Evolutionary conservation across 176 grass and related monocot genomes (phyloP), one percentile per base, ranked within the genome.

Genomic region (Hsuehochloa calcarea): DNA sequence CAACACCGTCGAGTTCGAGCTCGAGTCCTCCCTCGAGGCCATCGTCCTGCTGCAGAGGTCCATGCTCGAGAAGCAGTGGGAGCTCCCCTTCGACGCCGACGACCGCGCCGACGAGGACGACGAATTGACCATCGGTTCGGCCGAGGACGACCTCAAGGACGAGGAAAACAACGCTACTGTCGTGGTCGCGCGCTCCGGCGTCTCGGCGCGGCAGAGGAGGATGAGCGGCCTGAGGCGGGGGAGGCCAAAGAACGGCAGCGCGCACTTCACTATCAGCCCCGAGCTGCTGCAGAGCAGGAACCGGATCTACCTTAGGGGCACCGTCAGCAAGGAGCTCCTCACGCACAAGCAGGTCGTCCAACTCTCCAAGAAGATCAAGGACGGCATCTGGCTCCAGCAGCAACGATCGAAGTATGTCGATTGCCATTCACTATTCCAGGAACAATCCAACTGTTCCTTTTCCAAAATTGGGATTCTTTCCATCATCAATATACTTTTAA

Each of bases 41-140:
- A 88, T 96, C 59, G 70, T 96, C 41, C 88, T 94, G 60, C 85
- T 99, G 45, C 89, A 96, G 86, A 90, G 94, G 51, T 99, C 93
- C 58, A 89, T 99, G 84, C 92, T 99, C 55, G 93, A 99, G 89
- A 99, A 99, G 81, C 97, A 99, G 91, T 94, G 91, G 93, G 54
- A 94, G 79, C 97, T 99, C 51, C 93, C 92, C n/a, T 99, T 92
- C 46, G 92, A 94, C 4, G 69, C 85, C 49, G 90, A 94, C 70
- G n/a, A 79, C 56, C 74, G 29, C 68, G 63, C 54, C 16, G 70
- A 55, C 3, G 79, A 68, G 14, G 76, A 65, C 17, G 49, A 76
- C 0, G 60, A 29, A 22, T 10, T 41, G 40, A 54, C 63, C 52
- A 47, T 85, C 70, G 22, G 25, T 78, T 68, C 61, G 54, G 58